Conservation (phyloP, 331 rosid genomes). For the Pyracantha coccinea region DNA sequence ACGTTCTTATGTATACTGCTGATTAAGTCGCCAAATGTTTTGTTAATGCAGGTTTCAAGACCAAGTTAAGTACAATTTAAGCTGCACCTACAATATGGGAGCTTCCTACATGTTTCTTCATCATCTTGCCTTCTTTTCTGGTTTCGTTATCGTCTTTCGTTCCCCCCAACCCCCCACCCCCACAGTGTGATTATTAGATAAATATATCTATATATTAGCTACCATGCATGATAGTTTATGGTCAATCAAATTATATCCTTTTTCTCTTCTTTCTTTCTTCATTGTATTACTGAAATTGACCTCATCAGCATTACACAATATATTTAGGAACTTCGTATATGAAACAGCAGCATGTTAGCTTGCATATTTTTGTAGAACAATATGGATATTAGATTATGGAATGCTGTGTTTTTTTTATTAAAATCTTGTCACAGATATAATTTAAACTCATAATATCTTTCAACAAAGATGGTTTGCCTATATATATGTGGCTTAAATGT, state of each 20-base stretch:
- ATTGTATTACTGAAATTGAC: too few species aligned
- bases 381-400: neutral
- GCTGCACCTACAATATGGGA: constrained; percentile 14
- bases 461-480: neutral
- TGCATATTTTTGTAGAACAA: neutral
- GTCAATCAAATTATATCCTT: neutral
- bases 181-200: neutral
- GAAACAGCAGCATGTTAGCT: neutral
- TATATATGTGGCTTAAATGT: too few species aligned
- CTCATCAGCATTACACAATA: neutral
- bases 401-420: neutral
- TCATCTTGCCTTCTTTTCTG: neutral
- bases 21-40: constrained; percentile 5
- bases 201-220: neutral
- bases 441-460: neutral
- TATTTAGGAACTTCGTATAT: neutral
- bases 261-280: neutral
- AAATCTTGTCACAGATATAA: neutral
- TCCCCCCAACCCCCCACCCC: neutral
- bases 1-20: neutral
- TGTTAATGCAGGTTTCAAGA: constrained; percentile 51
- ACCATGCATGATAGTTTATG: neutral
- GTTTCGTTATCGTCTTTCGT: neutral
- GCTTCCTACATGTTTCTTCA: constrained; percentile 9
- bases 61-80: constrained; percentile 23